These are phyloP conservation scores for Phalaenopsis hybrid DNA, from an alignment of 116 monocot genomes.

Conservation along the genomic window DNA sequence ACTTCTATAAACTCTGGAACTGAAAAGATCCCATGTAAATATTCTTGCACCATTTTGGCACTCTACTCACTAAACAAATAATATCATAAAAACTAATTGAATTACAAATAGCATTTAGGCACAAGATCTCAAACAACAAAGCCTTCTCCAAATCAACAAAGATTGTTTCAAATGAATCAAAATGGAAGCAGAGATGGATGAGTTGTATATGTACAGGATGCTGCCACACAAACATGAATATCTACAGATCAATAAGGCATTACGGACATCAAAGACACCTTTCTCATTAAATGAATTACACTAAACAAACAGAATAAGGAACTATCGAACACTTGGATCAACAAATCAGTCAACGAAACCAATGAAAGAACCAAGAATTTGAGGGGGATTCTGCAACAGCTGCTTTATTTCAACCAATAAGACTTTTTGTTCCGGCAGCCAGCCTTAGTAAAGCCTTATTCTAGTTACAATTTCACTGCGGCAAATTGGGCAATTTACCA, in stretches of 20 bases:
- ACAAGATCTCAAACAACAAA: too few species aligned
- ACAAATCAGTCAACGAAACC: neutral
- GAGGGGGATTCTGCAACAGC: neutral
- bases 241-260: neutral
- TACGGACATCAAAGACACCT: neutral
- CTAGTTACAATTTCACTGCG: slow-evolving; percentile 61
- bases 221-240: neutral
- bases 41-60: too few species aligned
- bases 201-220: neutral
- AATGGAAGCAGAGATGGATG: neutral
- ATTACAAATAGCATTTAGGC: too few species aligned
- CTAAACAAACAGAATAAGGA: neutral
- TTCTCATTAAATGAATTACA: neutral
- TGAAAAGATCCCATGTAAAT: too few species aligned
- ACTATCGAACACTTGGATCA: neutral
- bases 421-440: neutral
- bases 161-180: neutral
- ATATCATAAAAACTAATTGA: too few species aligned
- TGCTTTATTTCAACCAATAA: neutral
- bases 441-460: slow-evolving; percentile 66
- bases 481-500: slow-evolving; percentile 69
- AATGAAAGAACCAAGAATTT: neutral
- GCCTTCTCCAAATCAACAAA: too few species aligned
- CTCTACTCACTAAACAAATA: too few species aligned
- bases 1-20: too few species aligned